Conservation (phyloP, 176 grass and related monocot genomes). For the Hordeum marinum region DNA sequence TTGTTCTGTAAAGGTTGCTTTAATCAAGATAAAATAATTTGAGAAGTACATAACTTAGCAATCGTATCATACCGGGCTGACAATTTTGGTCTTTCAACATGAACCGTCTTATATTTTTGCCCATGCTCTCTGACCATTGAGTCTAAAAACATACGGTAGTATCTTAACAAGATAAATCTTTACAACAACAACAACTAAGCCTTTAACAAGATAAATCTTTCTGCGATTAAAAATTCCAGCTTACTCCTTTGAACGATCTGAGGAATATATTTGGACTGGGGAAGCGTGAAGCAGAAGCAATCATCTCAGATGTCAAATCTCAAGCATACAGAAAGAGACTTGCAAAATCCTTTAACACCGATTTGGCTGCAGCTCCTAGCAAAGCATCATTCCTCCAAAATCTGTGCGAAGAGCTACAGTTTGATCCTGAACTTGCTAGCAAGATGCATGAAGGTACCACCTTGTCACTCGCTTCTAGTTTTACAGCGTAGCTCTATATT, state of each 20-base stretch:
- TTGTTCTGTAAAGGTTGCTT: not conserved
- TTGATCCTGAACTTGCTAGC: constrained; percentile 86
- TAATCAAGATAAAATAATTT: not conserved
- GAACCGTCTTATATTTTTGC: constrained; percentile 1
- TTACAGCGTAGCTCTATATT: not conserved
- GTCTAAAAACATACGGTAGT: not conserved
- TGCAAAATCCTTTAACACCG: constrained; percentile 71
- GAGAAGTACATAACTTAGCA: constrained; percentile 1
- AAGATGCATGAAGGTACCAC: constrained; percentile 91
- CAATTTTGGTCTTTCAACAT: not conserved
- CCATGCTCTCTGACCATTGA: not conserved
- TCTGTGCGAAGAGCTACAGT: constrained; percentile 85
- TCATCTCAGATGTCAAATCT: constrained; percentile 83
- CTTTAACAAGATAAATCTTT: not conserved
- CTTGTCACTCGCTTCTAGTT: constrained; percentile 21
- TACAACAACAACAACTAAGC: too few species aligned
- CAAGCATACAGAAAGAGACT: constrained; percentile 79
- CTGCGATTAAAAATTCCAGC: constrained; percentile 50
- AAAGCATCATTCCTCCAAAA: constrained; percentile 95
- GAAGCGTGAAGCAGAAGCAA: constrained; percentile 84
- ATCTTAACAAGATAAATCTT: not conserved
- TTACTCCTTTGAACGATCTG: constrained; percentile 72
- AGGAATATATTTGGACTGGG: constrained; percentile 95
- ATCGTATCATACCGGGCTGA: not conserved
- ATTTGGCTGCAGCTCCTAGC: constrained; percentile 76